Conservation (phyloP, 306 rosid species). For the Psophocarpus tetragonolobus region DNA sequence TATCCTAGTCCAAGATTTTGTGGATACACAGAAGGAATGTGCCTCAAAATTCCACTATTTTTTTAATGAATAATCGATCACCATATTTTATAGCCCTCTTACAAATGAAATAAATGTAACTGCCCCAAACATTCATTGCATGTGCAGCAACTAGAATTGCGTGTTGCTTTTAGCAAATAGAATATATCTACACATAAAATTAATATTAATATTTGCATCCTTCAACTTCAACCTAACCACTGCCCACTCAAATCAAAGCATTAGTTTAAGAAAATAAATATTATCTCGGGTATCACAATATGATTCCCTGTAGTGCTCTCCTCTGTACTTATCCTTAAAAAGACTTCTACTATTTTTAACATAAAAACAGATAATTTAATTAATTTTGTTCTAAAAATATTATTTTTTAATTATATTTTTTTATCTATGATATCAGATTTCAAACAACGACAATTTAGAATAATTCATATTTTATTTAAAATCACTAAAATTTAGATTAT, state of each 20-base stretch:
- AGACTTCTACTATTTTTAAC: no score
- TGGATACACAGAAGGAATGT: neutral
- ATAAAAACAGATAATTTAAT: no score
- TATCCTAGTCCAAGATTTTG: neutral
- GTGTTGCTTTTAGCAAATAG: slow-evolving; percentile 32
- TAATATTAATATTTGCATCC: neutral
- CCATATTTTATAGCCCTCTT: slow-evolving; percentile 20
- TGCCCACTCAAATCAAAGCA: neutral
- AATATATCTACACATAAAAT: neutral
- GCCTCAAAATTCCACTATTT: neutral
- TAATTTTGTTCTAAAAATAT: no score
- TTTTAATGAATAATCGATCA: neutral
- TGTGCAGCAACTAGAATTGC: slow-evolving; percentile 40
- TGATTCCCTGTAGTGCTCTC: neutral
- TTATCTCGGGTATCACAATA: neutral
- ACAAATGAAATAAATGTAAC: slow-evolving; percentile 17
- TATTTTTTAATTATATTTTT: no score
- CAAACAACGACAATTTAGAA: no score
- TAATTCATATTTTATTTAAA: no score
- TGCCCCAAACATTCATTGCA: slow-evolving; percentile 30
- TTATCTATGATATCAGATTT: no score
- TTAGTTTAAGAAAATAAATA: neutral
- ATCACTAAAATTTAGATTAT: no score
- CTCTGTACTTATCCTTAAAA: no score
- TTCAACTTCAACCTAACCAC: slow-evolving; percentile 35